phyloP scores from a whole-genome alignment of 352 stramenopile species.

The Phytophthora sansomeana region DNA sequence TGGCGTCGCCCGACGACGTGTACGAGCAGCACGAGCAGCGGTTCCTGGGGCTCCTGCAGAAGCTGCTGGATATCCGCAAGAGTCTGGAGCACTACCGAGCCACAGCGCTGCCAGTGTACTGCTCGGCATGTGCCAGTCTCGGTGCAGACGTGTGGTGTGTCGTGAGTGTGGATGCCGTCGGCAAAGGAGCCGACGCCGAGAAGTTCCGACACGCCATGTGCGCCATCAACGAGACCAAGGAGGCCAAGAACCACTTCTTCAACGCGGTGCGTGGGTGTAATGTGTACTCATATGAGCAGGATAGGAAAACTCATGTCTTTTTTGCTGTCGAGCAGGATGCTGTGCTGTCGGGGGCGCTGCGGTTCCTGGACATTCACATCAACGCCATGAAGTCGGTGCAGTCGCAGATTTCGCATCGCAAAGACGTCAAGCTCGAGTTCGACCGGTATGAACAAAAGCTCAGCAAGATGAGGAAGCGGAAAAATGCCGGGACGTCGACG shows the following conservation, averaged over 20 bases:
- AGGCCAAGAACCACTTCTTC: slow-evolving; percentile 79
- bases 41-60: slow-evolving; percentile 71
- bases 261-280: slow-evolving; percentile 50
- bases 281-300: neutral
- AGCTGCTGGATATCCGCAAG: slow-evolving; percentile 76
- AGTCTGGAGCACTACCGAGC: slow-evolving; percentile 74
- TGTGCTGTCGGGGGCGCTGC: slow-evolving; percentile 62
- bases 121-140: slow-evolving; percentile 64
- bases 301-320: neutral
- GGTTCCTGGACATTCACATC: slow-evolving; percentile 79
- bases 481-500: slow-evolving; percentile 5
- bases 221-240: slow-evolving; percentile 79
- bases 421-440: slow-evolving; percentile 75
- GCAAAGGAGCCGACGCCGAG: slow-evolving; percentile 68
- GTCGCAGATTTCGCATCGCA: slow-evolving; percentile 75
- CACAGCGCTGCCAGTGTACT: slow-evolving; percentile 68
- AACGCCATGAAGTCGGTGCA: slow-evolving; percentile 80
- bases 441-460: slow-evolving; percentile 75
- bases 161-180: slow-evolving; percentile 68
- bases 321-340: slow-evolving; percentile 50
- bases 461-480: slow-evolving; percentile 37
- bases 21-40: slow-evolving; percentile 80
- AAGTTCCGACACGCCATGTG: slow-evolving; percentile 82
- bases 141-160: slow-evolving; percentile 81
- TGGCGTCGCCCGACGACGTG: slow-evolving; percentile 59